Evolutionary conservation across 1,284 basidiomycete genomes (phyloP).

Genomic region (Athelia psychrophila): DNA sequence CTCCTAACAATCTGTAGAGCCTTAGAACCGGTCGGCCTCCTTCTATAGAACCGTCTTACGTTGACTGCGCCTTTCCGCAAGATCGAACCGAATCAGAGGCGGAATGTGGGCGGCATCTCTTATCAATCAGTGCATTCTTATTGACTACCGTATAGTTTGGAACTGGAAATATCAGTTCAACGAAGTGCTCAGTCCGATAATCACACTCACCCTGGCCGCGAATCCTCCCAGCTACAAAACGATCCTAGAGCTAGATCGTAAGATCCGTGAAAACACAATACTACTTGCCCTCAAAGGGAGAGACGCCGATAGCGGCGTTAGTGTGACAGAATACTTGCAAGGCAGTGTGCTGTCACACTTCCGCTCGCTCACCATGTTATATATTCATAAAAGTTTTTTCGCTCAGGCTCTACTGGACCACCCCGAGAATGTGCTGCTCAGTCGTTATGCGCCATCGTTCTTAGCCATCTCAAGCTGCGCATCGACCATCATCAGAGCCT

Average conservation of each 20-base stretch:
- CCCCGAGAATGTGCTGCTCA: slow-evolving; percentile 3
- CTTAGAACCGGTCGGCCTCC: slow-evolving; percentile 47
- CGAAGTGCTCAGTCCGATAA: slow-evolving; percentile 59
- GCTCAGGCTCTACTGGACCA: slow-evolving; percentile 2
- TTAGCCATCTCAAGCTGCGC: slow-evolving; percentile 3
- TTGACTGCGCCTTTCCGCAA: slow-evolving; percentile 38
- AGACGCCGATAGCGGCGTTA: slow-evolving; percentile 32
- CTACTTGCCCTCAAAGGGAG: slow-evolving; percentile 28
- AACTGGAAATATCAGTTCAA: slow-evolving; percentile 64
- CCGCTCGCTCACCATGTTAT: not conserved
- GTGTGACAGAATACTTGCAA: too few species aligned
- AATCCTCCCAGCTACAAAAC: slow-evolving; percentile 61
- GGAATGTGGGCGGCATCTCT: slow-evolving; percentile 40
- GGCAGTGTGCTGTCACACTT: too few species aligned
- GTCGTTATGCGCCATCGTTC: slow-evolving; percentile 3
- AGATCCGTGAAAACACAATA: slow-evolving; percentile 62
- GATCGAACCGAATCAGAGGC: slow-evolving; percentile 13
- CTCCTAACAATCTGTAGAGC: slow-evolving; percentile 42
- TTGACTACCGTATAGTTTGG: slow-evolving; percentile 36
- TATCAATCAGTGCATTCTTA: slow-evolving; percentile 43
- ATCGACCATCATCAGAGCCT: slow-evolving; percentile 9
- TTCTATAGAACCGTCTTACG: slow-evolving; percentile 52
- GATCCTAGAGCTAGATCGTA: slow-evolving; percentile 71
- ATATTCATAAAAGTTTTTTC: slow-evolving; percentile 5
- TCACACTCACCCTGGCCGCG: slow-evolving; percentile 58